Evolutionary conservation across 2,329 filamentous ascomycete species (phyloP).

Genomic region (Fusarium palustre): DNA sequence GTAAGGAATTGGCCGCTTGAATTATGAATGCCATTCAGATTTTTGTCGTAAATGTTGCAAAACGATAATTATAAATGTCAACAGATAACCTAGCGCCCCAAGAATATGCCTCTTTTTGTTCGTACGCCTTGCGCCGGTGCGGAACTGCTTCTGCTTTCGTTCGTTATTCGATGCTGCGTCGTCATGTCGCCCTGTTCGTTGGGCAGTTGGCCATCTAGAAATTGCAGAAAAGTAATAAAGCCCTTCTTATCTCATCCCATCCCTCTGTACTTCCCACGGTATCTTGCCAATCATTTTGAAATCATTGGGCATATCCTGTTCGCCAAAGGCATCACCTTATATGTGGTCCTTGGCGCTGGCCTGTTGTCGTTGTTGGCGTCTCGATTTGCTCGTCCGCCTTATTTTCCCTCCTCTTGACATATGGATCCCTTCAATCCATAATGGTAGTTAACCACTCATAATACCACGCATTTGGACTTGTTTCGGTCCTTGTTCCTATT

Average conservation of each 20-base stretch:
- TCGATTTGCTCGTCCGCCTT: slow-evolving; percentile 30
- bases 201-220: slow-evolving; percentile 46
- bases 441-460: slow-evolving; percentile 50
- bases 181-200: slow-evolving; percentile 47
- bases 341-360: slow-evolving; percentile 34
- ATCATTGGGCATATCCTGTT: slow-evolving; percentile 41
- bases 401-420: slow-evolving; percentile 34
- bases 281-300: slow-evolving; percentile 43
- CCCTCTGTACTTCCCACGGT: slow-evolving; percentile 40
- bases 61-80: slow-evolving; percentile 51
- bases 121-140: slow-evolving; percentile 56
- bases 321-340: slow-evolving; percentile 40
- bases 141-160: slow-evolving; percentile 50
- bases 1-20: slow-evolving; percentile 6
- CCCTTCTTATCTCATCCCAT: slow-evolving; percentile 29
- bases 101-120: slow-evolving; percentile 54
- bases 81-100: slow-evolving; percentile 54
- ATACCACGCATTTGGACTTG: slow-evolving; percentile 55
- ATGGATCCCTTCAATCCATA: slow-evolving; percentile 5
- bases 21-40: slow-evolving; percentile 28
- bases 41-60: slow-evolving; percentile 41
- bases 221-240: slow-evolving; percentile 45
- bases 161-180: slow-evolving; percentile 52
- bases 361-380: slow-evolving; percentile 29
- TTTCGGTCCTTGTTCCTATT: slow-evolving; percentile 52